Evolutionary conservation across 73 alveolate species (phyloP).

Genomic region (Paramecium sexaurelia): DNA sequence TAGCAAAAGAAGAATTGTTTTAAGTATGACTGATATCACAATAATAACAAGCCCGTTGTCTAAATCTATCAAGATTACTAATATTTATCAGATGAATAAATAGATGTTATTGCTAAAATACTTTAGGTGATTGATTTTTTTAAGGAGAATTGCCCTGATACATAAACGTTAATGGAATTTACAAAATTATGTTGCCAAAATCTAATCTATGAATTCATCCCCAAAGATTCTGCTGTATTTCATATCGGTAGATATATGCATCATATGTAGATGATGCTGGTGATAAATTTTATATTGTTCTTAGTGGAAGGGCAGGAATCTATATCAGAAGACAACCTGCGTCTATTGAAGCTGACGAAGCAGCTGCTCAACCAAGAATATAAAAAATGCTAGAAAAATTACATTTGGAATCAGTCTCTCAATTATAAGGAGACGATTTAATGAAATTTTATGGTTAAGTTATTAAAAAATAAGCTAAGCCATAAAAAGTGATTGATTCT

Average conservation of each 20-base stretch:
- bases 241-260: neutral
- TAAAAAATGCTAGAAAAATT: slow-evolving; percentile 25
- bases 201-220: slow-evolving; percentile 1
- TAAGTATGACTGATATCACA: neutral
- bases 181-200: slow-evolving; percentile 52
- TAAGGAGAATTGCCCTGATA: slow-evolving; percentile 2
- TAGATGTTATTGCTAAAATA: neutral
- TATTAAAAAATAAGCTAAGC: slow-evolving; percentile 19
- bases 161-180: neutral
- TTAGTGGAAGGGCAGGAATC: slow-evolving; percentile 55
- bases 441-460: neutral
- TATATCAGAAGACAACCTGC: slow-evolving; percentile 50
- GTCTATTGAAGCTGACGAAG: slow-evolving; percentile 30
- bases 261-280: slow-evolving; percentile 54
- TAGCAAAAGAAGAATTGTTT: slow-evolving; percentile 22
- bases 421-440: neutral
- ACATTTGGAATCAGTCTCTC: neutral
- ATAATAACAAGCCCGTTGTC: slow-evolving; percentile 27
- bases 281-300: slow-evolving; percentile 62
- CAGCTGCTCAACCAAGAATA: neutral
- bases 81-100: neutral
- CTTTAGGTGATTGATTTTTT: neutral
- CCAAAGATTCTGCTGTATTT: neutral
- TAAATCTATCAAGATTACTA: neutral
- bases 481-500: slow-evolving; percentile 42